Evolutionary conservation across 1,284 basidiomycete species (phyloP), one percentile per base, ranked within the genome.

Genomic region (Neolentinus lepideus): DNA sequence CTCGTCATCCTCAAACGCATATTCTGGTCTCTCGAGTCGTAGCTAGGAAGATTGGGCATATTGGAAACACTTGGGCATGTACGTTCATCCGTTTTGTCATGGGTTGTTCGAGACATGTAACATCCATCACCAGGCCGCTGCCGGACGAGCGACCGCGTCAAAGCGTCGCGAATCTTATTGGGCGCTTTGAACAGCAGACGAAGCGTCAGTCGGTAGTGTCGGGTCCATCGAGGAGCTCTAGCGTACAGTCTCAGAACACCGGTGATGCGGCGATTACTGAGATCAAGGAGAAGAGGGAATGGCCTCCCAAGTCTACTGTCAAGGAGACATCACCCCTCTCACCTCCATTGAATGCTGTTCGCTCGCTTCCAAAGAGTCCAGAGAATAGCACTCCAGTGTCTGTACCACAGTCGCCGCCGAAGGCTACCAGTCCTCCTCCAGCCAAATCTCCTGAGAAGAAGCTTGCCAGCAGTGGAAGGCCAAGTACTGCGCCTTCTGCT

Each of bases 131-230:
- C 65, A 89, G 89, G 88, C 84, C 86, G 55, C 71, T 90, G 58
- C 88, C 88, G 68, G 89, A 91, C 76, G 88, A 91, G 73, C 80
- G 85, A 65, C 88, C 88, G 53, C 84, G 89, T 59, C 78, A 78
- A 66, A 88, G 84, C 64, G 89, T 91, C 54, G 88, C 88, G 59
- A 91, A 90, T 66, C 84, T 91, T 70, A 90, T 91, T 64, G 88
- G 88, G 50, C 80, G 85, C 57, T 91, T 90, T 62, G 88, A 91
- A 67, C 85, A 81, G 64, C 85, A 88, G 70, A 81, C 75, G 56
- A 90, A 89, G 69, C 79, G 81, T 50, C 76, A 79, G 58, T 70
- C 79, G 3, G 51, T 64, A 9, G 60, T 68, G 3, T 65, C 72
- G 22, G 61, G 62, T 43, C 57, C 66, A 24, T 33, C 70, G n/a